These are phyloP conservation scores for Citrus glauca DNA, from an alignment of 345 rosid species.

Conservation along the genomic window DNA sequence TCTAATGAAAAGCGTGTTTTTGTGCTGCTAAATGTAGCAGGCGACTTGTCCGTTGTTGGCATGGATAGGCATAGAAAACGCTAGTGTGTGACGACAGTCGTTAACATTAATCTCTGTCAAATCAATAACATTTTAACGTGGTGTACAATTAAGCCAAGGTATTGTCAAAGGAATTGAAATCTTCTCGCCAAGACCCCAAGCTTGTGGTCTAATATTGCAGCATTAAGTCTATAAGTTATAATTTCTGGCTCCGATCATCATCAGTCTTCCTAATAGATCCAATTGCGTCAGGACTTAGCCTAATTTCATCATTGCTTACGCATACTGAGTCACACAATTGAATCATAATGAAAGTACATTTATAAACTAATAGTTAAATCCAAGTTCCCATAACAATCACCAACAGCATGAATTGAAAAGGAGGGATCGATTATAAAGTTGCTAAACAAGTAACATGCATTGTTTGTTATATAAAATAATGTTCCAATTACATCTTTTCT, in stretches of 20 bases:
- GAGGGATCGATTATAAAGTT: background rate
- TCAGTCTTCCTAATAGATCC: constrained; percentile 9
- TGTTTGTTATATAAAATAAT: background rate
- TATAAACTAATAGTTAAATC: background rate
- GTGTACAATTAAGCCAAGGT: background rate
- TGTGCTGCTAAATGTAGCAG: background rate
- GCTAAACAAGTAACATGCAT: background rate
- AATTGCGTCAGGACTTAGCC: constrained; percentile 20
- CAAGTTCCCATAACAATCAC: background rate
- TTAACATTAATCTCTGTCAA: background rate
- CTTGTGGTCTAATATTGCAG: constrained; percentile 22
- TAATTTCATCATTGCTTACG: constrained; percentile 46
- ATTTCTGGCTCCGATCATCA: background rate
- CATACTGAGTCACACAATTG: background rate
- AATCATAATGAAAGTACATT: background rate
- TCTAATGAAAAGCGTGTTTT: background rate
- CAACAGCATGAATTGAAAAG: constrained; percentile 2
- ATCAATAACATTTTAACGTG: background rate
- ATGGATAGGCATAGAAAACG: background rate
- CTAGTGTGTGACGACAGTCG: background rate
- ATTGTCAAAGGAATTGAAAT: constrained; percentile 13
- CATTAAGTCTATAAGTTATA: background rate
- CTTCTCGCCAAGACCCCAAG: background rate
- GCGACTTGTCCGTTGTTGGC: background rate
- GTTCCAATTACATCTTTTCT: background rate